A percentile compares a stretch with the other conserved stretches of the same genome.
phyloP scores from a whole-genome alignment of 1,284 basidiomycete species.

The Gomphus bonarii region DNA sequence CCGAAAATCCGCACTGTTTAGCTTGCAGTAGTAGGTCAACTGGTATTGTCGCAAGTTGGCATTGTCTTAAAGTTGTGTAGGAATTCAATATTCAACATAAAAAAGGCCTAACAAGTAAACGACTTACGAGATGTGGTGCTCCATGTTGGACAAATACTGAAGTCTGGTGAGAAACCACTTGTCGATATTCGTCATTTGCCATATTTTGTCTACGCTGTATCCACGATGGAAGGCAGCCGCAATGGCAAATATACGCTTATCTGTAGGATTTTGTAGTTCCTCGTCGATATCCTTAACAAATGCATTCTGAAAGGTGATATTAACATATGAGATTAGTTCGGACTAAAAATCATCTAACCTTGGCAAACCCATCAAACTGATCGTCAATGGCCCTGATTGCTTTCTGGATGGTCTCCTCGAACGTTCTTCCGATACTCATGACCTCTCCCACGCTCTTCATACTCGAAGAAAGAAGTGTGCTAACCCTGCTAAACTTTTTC shows the following conservation, averaged over 20 bases:
- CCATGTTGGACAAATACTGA: constrained; percentile 74
- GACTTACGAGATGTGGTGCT: constrained; percentile 61
- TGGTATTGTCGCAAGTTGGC: constrained; percentile 61
- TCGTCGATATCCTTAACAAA: constrained; percentile 78
- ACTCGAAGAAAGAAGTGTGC: constrained; percentile 77
- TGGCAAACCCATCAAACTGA: constrained; percentile 85
- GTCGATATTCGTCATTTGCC: constrained; percentile 96
- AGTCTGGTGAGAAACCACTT: constrained; percentile 95
- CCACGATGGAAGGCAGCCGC: constrained; percentile 82
- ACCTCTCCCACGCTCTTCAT: constrained; percentile 99
- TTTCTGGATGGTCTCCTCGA: constrained; percentile 98
- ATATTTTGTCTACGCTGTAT: constrained; percentile 92
- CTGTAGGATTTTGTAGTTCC: constrained; percentile 81
- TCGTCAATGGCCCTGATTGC: constrained; percentile 96
- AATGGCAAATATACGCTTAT: constrained; percentile 88
- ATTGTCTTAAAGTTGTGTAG: constrained; percentile 33
- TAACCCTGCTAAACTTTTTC: constrained; percentile 94
- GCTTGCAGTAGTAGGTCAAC: constrained; percentile 65
- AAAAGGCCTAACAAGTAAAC: neutral
- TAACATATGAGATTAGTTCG: neutral
- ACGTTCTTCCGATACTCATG: constrained; percentile 97
- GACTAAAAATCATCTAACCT: constrained; percentile 33
- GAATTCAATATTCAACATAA: neutral
- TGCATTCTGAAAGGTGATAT: constrained; percentile 50
- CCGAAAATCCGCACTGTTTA: constrained; percentile 95